phyloP scores from a whole-genome alignment of 805 yeast species.

The Wickerhamiella nectarea region DNA sequence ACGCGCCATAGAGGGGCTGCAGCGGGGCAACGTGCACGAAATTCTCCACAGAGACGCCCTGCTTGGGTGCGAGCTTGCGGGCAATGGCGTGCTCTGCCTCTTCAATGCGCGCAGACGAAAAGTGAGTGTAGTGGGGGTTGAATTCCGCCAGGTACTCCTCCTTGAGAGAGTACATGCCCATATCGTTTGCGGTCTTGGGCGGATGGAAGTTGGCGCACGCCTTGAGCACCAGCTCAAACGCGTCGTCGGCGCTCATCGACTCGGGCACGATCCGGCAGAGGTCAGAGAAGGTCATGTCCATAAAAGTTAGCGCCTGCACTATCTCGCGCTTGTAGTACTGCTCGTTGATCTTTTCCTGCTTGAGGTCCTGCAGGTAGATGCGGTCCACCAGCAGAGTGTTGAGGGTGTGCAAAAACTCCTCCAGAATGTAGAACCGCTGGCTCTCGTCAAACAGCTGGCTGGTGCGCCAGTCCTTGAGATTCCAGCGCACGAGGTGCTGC shows the following conservation, averaged over 20 bases:
- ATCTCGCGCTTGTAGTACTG: constrained; percentile 51
- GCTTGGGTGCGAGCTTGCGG: constrained; percentile 33
- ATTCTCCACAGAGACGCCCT: constrained; percentile 31
- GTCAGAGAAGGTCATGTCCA: constrained; percentile 57
- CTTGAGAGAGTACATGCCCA: constrained; percentile 57
- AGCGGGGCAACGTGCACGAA: constrained; percentile 46
- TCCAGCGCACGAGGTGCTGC: constrained; percentile 59
- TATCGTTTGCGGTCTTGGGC: constrained; percentile 44
- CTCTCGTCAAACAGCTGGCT: constrained; percentile 27
- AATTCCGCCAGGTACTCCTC: constrained; percentile 38
- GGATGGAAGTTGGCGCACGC: constrained; percentile 48
- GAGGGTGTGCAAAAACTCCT: constrained; percentile 60
- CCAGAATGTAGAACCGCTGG: constrained; percentile 49
- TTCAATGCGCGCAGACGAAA: constrained; percentile 63
- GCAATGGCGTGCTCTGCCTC: constrained; percentile 61
- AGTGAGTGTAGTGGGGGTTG: constrained; percentile 75
- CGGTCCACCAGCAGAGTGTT: constrained; percentile 59
- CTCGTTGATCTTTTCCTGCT: constrained; percentile 36
- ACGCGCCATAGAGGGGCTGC: constrained; percentile 23
- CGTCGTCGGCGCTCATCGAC: constrained; percentile 53
- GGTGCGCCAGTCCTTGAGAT: constrained; percentile 43
- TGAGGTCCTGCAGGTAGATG: constrained; percentile 37
- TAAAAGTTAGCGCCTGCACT: constrained; percentile 71
- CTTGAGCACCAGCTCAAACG: constrained; percentile 49
- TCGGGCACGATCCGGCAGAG: constrained; percentile 61